Percentiles rank a stretch among this genome's conserved stretches.
These are phyloP conservation scores for Kodamaea fungicola DNA, from an alignment of 1,139 yeast genomes.

Conservation along the genomic window DNA sequence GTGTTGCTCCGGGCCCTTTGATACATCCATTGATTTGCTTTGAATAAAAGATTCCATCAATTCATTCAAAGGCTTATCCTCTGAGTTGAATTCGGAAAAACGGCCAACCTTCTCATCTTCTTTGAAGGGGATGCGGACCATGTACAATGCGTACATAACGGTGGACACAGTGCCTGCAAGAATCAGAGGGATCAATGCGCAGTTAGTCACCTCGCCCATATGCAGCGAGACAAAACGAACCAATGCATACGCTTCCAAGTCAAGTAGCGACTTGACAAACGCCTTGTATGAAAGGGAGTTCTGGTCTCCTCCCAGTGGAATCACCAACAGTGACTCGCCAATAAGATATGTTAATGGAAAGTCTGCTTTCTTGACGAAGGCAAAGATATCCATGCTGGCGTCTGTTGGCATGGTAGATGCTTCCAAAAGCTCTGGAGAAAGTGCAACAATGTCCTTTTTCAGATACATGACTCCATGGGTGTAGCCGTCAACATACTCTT, in stretches of 20 bases:
- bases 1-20: constrained; percentile 6
- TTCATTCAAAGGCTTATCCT: constrained; percentile 9
- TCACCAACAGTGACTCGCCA: constrained; percentile 56
- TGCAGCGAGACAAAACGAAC: constrained; percentile 58
- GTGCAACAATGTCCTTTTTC: constrained; percentile 36
- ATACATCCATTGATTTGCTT: constrained; percentile 21
- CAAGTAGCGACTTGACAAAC: constrained; percentile 52
- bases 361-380: constrained; percentile 44
- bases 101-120: constrained; percentile 71
- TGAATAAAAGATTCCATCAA: constrained; percentile 29
- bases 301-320: constrained; percentile 33
- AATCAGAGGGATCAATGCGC: constrained; percentile 51
- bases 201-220: constrained; percentile 51
- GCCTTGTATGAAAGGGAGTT: constrained; percentile 41
- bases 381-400: constrained; percentile 61
- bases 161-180: constrained; percentile 12
- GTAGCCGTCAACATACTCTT: constrained; percentile 16
- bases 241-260: constrained; percentile 48
- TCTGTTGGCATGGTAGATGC: constrained; percentile 39
- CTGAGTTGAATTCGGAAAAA: constrained; percentile 46
- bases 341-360: constrained; percentile 60
- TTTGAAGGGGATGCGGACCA: constrained; percentile 62
- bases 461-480: constrained; percentile 64
- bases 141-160: constrained; percentile 27
- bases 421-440: constrained; percentile 39